phyloP scores from a whole-genome alignment of 2,329 filamentous ascomycete species.

The Trichophyton mentagrophytes region DNA sequence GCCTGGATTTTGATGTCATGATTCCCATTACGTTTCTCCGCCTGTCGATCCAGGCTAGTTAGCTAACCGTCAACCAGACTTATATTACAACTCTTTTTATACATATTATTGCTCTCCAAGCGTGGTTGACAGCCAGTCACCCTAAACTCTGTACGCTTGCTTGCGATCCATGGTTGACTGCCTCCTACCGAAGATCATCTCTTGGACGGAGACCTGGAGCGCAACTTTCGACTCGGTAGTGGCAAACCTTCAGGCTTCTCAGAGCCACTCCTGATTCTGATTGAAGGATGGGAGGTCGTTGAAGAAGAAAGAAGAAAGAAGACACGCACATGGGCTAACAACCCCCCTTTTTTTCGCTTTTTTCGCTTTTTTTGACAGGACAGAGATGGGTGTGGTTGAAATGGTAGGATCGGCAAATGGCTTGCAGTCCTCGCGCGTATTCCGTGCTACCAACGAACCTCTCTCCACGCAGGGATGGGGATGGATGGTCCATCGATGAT shows the following conservation, averaged over 20 bases:
- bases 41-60: not conserved
- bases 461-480: not conserved
- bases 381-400: too few species aligned
- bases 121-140: not conserved
- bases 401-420: not conserved
- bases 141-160: not conserved
- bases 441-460: not conserved
- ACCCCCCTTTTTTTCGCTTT: not conserved
- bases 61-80: not conserved
- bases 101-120: not conserved
- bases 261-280: not conserved
- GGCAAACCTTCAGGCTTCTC: not conserved
- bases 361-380: not conserved
- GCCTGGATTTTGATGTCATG: not conserved
- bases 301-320: not conserved
- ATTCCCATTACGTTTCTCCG: not conserved
- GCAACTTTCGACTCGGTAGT: not conserved
- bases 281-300: too few species aligned
- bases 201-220: not conserved
- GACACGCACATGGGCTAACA: not conserved
- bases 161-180: not conserved
- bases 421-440: conserved; percentile 4
- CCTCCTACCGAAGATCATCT: not conserved
- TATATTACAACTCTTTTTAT: not conserved
- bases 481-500: not conserved